phyloP scores from a whole-genome alignment of 129 eudicot genomes.

The Saposhnikovia divaricata region DNA sequence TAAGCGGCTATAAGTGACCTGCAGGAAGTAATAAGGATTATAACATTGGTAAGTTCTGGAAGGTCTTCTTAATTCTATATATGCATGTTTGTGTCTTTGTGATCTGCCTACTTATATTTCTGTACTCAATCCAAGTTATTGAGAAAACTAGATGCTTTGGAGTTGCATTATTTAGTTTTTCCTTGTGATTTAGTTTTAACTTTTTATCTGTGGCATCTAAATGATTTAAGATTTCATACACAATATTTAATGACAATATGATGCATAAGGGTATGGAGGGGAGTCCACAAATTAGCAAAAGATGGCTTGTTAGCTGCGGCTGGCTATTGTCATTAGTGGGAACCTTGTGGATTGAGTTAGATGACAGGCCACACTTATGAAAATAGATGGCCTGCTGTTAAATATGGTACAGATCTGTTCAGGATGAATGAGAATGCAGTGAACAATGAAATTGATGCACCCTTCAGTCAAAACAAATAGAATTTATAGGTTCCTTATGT shows the following conservation, averaged over 20 bases:
- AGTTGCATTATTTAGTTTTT: neutral
- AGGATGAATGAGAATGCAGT: neutral
- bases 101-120: neutral
- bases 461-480: neutral
- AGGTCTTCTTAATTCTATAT: neutral
- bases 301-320: neutral
- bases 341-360: neutral
- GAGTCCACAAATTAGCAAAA: neutral
- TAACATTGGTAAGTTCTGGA: neutral
- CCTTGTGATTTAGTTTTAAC: neutral
- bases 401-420: neutral
- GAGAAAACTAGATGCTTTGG: neutral
- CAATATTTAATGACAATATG: neutral
- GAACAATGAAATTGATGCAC: neutral
- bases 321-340: neutral
- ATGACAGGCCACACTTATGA: neutral
- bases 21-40: conserved; percentile 28
- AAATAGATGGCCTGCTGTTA: neutral
- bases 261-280: neutral
- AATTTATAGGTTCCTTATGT: neutral
- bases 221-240: neutral
- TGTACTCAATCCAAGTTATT: neutral
- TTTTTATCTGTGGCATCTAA: neutral
- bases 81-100: neutral
- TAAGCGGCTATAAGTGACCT: conserved; percentile 99